Base-by-base conservation (phyloP, 768 basidiomycete genomes). In the Russula vinacea region DNA sequence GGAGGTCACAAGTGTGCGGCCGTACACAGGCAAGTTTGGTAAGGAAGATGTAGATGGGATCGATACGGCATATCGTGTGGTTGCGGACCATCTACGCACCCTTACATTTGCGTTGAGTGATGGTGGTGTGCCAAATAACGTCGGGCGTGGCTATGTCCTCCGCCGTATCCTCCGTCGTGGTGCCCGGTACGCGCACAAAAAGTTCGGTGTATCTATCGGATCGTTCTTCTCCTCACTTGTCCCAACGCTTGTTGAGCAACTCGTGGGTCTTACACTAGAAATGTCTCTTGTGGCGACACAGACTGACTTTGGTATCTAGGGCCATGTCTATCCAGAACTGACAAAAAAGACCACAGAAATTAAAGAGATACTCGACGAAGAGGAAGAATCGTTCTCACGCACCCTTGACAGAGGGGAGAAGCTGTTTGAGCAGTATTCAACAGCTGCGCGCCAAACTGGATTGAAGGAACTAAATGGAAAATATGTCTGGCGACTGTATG, bases 401-500 rank as follows among this genome's bases (percentile, higher is more conserved):
- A 98, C 97, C 9, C 83, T 99, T 37, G 95, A 96, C 74, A 88
- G 97, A 33, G 97, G 97, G 37, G 97, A 99, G 78, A 92, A 88
- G 72, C 81, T 98, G 5, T 99, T 98, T 74, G 92, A 95, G 60
- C 85, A 90, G 69, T 97, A 92, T 74, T 90, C 89, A 24, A 72
- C 78, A 32, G 80, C 83, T 37, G 86, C 95, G 10, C 80, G 80
- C 67, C 81, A 86, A 58, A 77, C 81, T 54, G 87, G 86, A 9
- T 70, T 76, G 5, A 87, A 78, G 44, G 83, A 86, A 68, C 84
- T 99, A 35, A 85, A 79, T 64, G 97, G 97, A 29, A 90, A 88
- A 69, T 96, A 99, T 71, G 92, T 98, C 40, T 99, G 97, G 97
- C 84, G 92, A 32, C 76, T 99, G 56, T 98, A 98, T 73, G 97